Conservation (phyloP, 2,329 filamentous ascomycete species). For the Aspergillus sp. region DNA sequence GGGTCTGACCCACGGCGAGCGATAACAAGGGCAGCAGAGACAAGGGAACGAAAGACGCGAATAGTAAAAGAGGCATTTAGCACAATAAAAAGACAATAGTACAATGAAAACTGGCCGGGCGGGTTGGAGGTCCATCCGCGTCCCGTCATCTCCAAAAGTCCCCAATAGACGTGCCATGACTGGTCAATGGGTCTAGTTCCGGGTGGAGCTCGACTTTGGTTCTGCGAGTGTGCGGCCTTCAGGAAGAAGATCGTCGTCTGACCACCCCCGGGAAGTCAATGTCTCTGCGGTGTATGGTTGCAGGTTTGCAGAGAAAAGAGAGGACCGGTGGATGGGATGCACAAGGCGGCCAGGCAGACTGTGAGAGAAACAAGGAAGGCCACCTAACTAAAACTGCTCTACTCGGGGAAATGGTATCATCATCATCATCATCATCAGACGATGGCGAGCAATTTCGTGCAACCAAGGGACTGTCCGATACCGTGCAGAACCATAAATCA, state of each 20-base stretch:
- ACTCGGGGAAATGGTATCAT: not conserved
- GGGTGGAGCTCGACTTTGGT: not conserved
- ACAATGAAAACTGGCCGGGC: not conserved
- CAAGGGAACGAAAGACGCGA: not conserved
- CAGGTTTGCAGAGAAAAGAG: not conserved
- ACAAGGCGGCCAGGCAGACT: not conserved
- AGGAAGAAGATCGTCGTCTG: not conserved
- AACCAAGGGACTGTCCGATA: not conserved
- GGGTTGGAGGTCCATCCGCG: not conserved
- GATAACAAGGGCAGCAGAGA: too few species aligned
- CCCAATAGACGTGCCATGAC: not conserved
- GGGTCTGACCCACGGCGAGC: not conserved
- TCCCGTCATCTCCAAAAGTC: not conserved
- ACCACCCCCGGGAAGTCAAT: not conserved
- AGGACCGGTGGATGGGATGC: not conserved
- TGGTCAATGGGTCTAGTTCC: not conserved
- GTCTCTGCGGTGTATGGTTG: not conserved
- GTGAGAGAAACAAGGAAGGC: too few species aligned
- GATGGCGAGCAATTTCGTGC: not conserved
- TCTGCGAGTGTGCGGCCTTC: not conserved
- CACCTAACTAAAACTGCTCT: not conserved
- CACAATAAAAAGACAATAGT: not conserved
- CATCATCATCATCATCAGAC: not conserved
- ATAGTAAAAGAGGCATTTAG: not conserved
- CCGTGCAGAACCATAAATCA: not conserved